Conservation (phyloP, 2,329 filamentous ascomycete genomes). For the Penicillium crustosum region DNA sequence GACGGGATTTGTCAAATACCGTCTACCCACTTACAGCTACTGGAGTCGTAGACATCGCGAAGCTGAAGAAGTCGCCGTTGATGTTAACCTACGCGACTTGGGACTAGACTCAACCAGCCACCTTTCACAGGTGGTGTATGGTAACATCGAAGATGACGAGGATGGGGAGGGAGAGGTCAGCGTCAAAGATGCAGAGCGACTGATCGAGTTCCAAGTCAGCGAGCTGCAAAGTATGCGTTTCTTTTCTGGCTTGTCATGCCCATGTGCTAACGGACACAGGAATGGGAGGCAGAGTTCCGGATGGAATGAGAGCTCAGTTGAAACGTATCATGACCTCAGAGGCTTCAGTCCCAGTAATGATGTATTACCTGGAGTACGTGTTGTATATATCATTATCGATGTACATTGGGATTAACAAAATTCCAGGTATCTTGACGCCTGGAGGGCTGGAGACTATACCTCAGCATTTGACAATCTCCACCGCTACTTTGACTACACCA, state of each 20-base stretch:
- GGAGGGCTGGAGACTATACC: constrained; percentile 85
- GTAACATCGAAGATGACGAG: constrained; percentile 45
- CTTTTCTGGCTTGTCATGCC: background rate
- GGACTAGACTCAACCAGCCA: constrained; percentile 53
- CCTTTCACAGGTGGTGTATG: constrained; percentile 54
- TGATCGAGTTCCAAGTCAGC: constrained; percentile 85
- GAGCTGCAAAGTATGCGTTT: constrained; percentile 71
- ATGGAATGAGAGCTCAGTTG: constrained; percentile 70
- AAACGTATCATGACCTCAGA: constrained; percentile 66
- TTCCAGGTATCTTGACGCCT: constrained; percentile 79
- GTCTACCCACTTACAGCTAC: constrained; percentile 67
- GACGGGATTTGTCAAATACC: constrained; percentile 77
- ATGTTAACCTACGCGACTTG: constrained; percentile 62
- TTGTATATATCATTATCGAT: background rate
- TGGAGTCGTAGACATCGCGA: constrained; percentile 58
- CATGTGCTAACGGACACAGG: constrained; percentile 50
- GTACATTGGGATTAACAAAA: constrained; percentile 13
- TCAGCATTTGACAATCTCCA: constrained; percentile 89
- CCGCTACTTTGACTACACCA: constrained; percentile 94
- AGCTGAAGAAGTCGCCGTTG: constrained; percentile 53
- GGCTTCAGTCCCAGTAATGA: constrained; percentile 67
- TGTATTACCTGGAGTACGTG: constrained; percentile 69
- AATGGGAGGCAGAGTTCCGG: constrained; percentile 74
- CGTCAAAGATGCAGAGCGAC: constrained; percentile 73
- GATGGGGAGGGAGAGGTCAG: constrained; percentile 57